phyloP scores from a whole-genome alignment of 768 basidiomycete genomes.

The Coprinopsis sp. region DNA sequence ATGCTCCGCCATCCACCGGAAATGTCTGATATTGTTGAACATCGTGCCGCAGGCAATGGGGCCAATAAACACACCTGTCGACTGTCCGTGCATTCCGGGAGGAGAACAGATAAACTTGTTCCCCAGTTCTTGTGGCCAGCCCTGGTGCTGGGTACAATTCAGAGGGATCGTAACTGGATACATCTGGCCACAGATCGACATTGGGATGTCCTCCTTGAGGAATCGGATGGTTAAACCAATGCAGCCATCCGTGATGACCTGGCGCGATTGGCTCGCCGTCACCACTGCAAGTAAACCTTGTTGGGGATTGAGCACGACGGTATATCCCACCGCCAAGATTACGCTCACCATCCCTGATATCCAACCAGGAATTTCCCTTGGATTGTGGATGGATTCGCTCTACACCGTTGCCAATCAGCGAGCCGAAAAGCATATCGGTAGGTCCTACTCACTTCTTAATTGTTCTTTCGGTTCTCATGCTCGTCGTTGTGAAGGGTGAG shows the following conservation, averaged over 20 bases:
- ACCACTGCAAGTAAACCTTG: conserved; percentile 68
- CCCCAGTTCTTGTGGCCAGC: conserved; percentile 49
- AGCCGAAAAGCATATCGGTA: not conserved
- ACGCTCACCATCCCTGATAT: conserved; percentile 77
- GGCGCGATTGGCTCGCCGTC: conserved; percentile 66
- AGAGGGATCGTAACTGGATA: conserved; percentile 61
- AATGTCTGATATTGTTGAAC: conserved; percentile 43
- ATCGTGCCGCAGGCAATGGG: not conserved
- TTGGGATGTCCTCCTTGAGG: conserved; percentile 67
- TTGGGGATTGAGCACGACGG: not conserved
- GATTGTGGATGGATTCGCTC: conserved; percentile 71
- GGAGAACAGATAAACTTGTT: conserved; percentile 70
- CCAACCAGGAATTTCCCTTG: conserved; percentile 83
- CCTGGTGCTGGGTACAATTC: conserved; percentile 72
- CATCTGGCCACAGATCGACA: conserved; percentile 77
- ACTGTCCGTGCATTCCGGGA: conserved; percentile 75
- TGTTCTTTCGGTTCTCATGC: conserved; percentile 27
- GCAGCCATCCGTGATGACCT: conserved; percentile 82
- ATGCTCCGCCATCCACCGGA: conserved; percentile 81
- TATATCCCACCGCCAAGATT: not conserved
- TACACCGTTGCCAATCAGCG: conserved; percentile 14
- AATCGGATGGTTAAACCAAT: conserved; percentile 74
- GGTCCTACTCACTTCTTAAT: conserved; percentile 35
- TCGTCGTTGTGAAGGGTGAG: conserved; percentile 19
- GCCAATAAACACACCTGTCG: conserved; percentile 34